Conservation (phyloP, 352 stramenopile species). For the Globisporangium echinulatum region DNA sequence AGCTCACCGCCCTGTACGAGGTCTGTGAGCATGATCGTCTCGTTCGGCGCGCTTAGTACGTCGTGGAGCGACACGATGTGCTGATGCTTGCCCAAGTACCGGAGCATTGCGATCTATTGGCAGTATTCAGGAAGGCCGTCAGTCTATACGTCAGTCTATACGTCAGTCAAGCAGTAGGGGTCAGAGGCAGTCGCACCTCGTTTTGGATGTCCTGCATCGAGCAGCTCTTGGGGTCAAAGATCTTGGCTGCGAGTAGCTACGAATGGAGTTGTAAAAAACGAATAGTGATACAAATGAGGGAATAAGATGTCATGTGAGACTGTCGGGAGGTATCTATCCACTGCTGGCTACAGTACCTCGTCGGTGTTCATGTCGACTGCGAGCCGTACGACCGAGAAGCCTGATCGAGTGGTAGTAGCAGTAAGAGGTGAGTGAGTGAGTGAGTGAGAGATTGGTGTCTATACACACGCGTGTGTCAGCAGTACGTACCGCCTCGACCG, state of each 20-base stretch:
- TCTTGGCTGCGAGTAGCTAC: slow-evolving; percentile 22
- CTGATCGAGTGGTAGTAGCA: slow-evolving; percentile 11
- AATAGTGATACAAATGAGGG: slow-evolving; percentile 2
- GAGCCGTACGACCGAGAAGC: slow-evolving; percentile 62
- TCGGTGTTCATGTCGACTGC: slow-evolving; percentile 49
- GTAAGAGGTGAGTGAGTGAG: not conserved
- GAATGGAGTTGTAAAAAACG: slow-evolving; percentile 14
- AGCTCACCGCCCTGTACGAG: slow-evolving; percentile 70
- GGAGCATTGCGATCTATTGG: slow-evolving; percentile 13
- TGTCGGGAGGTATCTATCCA: slow-evolving; percentile 1
- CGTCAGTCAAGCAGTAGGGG: not conserved
- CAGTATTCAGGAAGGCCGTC: not conserved
- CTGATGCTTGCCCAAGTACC: not conserved
- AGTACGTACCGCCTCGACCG: slow-evolving; percentile 40
- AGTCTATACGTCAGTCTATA: not conserved
- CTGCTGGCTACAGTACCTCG: no score
- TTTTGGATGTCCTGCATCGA: slow-evolving; percentile 39
- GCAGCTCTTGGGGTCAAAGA: no score
- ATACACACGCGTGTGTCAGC: not conserved
- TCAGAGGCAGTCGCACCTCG: slow-evolving; percentile 26
- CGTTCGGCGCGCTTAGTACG: slow-evolving; percentile 45
- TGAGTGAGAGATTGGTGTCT: not conserved
- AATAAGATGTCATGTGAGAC: slow-evolving; percentile 11
- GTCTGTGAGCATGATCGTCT: slow-evolving; percentile 80
- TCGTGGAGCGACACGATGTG: slow-evolving; percentile 74